phyloP scores from a whole-genome alignment of 495 filamentous ascomycete species.

The Penicillium manginii region DNA sequence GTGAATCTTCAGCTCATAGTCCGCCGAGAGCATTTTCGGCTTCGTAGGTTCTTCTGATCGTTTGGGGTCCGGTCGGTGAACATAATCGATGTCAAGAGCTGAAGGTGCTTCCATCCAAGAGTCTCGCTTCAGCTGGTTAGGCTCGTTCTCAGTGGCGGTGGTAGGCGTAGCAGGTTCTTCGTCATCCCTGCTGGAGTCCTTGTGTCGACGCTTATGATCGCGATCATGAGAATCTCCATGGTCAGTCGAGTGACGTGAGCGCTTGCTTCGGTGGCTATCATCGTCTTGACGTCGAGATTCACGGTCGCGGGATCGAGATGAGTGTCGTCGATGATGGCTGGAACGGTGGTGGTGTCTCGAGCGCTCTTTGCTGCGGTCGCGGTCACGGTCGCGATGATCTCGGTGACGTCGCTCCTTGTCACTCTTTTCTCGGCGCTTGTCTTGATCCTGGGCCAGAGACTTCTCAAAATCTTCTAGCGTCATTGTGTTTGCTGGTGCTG shows the following conservation, averaged over 20 bases:
- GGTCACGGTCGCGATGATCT: conserved; percentile 31
- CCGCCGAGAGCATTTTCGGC: conserved; percentile 58
- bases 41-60: conserved; percentile 44
- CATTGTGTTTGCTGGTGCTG: conserved; percentile 37
- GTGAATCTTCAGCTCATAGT: conserved; percentile 78
- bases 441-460: conserved; percentile 47
- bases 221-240: conserved; percentile 45
- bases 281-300: conserved; percentile 43
- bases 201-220: conserved; percentile 39
- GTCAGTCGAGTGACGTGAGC: conserved; percentile 52
- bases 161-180: conserved; percentile 27
- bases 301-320: conserved; percentile 47
- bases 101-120: conserved; percentile 94
- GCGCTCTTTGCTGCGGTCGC: conserved; percentile 45
- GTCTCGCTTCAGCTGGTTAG: conserved; percentile 63
- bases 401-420: conserved; percentile 41
- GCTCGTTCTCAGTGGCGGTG: conserved; percentile 40
- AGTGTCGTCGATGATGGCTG: conserved; percentile 49
- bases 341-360: conserved; percentile 43
- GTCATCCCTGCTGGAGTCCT: conserved; percentile 34
- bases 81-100: conserved; percentile 81
- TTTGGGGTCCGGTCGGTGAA: conserved; percentile 63
- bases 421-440: conserved; percentile 35
- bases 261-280: conserved; percentile 57
- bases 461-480: conserved; percentile 60